Base-by-base conservation (phyloP, 495 filamentous ascomycete genomes). In the Pyrenula massariospora region DNA sequence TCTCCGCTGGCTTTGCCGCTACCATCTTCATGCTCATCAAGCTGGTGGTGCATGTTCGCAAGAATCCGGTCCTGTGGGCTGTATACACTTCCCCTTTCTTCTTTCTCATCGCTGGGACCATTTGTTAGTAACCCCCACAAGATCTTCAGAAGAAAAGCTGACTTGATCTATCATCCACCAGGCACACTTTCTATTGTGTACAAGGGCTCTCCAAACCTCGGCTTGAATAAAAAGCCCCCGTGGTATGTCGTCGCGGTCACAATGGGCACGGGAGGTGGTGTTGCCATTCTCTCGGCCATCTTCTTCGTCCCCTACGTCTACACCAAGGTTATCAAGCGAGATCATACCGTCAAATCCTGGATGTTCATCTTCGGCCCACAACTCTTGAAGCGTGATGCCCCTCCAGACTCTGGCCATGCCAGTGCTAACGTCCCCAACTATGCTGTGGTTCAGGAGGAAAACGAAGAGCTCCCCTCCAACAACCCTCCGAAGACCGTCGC, bases 121-220 rank as follows among this genome's bases (percentile, higher is more conserved):
- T 84, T 25, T 79, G 77, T 61, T 79, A n/a, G n/a, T n/a, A n/a
- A n/a, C n/a, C n/a, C n/a, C n/a, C n/a, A n/a, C n/a, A n/a, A n/a
- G n/a, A n/a, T n/a, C n/a, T n/a, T n/a, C n/a, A n/a, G n/a, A n/a
- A n/a, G n/a, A n/a, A n/a, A n/a, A n/a, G n/a, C n/a, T n/a, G n/a
- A n/a, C n/a, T n/a, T n/a, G n/a, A n/a, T n/a, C n/a, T n/a, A n/a
- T n/a, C n/a, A n/a, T n/a, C n/a, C n/a, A n/a, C n/a, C n/a, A n/a
- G n/a, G n/a, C n/a, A n/a, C 79, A 1, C 67, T 85, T 0, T 82
- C 78, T 20, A 81, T 85, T 58, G 81, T 84, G 56, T 83, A 82
- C 73, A 83, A 84, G 70, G 82, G 80, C 11, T 83, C 81, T 3
- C 81, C 80, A 10, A 79, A 69, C 58, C 70, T 83, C 8, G 68